A percentile compares a stretch with the other conserved stretches of the same genome.
Evolutionary conservation across 345 rosid genomes (phyloP).

Genomic region (Gossypium ekmanianum): DNA sequence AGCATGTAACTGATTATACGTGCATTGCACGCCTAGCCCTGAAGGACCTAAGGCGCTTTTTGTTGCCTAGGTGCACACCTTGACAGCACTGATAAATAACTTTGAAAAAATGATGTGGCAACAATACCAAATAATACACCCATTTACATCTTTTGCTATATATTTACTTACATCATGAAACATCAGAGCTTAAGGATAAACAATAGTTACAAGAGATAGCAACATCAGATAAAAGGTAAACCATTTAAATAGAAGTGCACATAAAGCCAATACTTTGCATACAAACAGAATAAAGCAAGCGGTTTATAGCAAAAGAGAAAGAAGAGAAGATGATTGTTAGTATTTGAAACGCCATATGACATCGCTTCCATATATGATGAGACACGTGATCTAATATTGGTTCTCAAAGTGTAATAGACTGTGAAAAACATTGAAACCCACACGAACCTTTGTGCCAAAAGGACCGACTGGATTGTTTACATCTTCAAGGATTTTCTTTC

Average conservation of each 20-base stretch:
- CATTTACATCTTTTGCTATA: background rate
- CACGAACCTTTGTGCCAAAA: conserved; percentile 86
- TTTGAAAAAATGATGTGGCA: background rate
- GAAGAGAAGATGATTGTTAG: background rate
- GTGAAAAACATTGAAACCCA: background rate
- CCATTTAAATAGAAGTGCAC: background rate
- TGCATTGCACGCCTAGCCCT: background rate
- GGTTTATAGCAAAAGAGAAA: background rate
- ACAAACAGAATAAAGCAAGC: background rate
- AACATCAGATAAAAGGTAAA: background rate
- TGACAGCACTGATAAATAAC: background rate
- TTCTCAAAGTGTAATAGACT: background rate
- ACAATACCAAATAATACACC: background rate
- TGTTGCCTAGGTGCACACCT: background rate
- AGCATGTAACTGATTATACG: too few relatives aligned
- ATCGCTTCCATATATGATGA: background rate
- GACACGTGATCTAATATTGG: background rate
- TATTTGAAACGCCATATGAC: background rate
- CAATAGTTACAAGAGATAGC: too few relatives aligned
- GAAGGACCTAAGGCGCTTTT: background rate
- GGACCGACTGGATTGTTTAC: conserved; percentile 73
- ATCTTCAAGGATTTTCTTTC: conserved; percentile 59
- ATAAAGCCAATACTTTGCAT: background rate
- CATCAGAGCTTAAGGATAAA: conserved; percentile 1
- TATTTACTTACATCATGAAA: background rate